Percentiles rank a stretch among this genome's conserved stretches.
These are phyloP conservation scores for Caryocar brasiliense DNA, from an alignment of 441 rosid genomes.

Conservation along the genomic window DNA sequence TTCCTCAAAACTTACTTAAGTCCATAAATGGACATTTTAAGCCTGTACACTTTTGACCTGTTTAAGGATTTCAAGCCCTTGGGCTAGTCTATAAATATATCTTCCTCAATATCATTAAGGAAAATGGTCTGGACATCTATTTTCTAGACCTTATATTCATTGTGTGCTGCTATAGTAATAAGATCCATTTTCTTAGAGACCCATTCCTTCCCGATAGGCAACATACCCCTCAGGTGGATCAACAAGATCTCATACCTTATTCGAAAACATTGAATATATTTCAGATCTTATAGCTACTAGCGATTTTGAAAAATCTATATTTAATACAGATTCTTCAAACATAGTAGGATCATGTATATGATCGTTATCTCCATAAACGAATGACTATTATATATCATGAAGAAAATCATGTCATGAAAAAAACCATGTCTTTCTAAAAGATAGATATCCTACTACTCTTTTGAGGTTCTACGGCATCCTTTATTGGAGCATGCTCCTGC, in stretches of 20 bases:
- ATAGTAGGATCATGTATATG: too few relatives aligned
- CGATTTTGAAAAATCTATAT: neutral
- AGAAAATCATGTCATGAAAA: too few relatives aligned
- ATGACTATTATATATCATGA: too few relatives aligned
- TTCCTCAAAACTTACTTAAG: neutral
- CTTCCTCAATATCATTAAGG: neutral
- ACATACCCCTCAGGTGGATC: neutral
- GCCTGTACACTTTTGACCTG: too few relatives aligned
- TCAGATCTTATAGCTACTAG: neutral
- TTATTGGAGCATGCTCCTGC: too few relatives aligned
- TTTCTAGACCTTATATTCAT: neutral
- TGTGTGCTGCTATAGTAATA: neutral
- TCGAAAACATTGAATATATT: neutral
- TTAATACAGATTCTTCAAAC: neutral
- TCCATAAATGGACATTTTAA: neutral
- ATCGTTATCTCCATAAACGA: too few relatives aligned
- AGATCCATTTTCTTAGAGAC: neutral
- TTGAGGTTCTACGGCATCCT: too few relatives aligned
- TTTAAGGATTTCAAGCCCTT: too few relatives aligned
- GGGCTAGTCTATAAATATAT: too few relatives aligned
- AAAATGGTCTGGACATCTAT: neutral
- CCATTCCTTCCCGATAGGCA: neutral
- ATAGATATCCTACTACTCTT: too few relatives aligned
- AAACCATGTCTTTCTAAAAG: too few relatives aligned
- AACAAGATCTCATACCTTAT: neutral